Conservation (phyloP, 1,284 basidiomycete species). For the Caloboletus firmus region DNA sequence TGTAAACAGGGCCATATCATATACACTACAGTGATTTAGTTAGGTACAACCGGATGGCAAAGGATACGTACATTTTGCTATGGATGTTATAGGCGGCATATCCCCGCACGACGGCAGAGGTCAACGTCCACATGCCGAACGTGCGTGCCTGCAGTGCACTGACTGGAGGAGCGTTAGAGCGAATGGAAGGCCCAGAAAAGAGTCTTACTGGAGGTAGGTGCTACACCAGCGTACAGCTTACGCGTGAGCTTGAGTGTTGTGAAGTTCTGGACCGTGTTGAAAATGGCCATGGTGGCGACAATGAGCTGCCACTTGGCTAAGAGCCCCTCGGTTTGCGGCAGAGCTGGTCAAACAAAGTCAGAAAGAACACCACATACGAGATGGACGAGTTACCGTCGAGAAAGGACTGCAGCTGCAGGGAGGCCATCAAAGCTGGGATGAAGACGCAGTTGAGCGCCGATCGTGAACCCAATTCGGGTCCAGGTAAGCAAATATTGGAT, state of each 20-base stretch:
- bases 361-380: background rate
- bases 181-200: background rate
- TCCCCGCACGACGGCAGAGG: constrained; percentile 75
- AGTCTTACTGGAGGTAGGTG: constrained; percentile 44
- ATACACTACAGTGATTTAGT: constrained; percentile 59
- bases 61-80: constrained; percentile 63
- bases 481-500: constrained; percentile 6
- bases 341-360: constrained; percentile 37
- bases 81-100: constrained; percentile 89
- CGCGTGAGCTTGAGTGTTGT: constrained; percentile 75
- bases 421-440: constrained; percentile 14
- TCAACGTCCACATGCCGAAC: constrained; percentile 87
- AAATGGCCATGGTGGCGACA: constrained; percentile 71
- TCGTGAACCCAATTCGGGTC: constrained; percentile 8
- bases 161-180: constrained; percentile 48
- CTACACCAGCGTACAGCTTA: constrained; percentile 68
- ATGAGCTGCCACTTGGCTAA: constrained; percentile 87
- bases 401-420: constrained; percentile 12
- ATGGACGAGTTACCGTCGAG: constrained; percentile 23
- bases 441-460: constrained; percentile 13
- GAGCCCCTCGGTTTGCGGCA: constrained; percentile 65
- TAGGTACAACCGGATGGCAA: background rate
- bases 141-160: constrained; percentile 83
- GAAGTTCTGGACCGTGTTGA: constrained; percentile 87
- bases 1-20: constrained; percentile 84